Evolutionary conservation across 306 rosid species (phyloP).

Genomic region (Chamaecrista fasciculata): DNA sequence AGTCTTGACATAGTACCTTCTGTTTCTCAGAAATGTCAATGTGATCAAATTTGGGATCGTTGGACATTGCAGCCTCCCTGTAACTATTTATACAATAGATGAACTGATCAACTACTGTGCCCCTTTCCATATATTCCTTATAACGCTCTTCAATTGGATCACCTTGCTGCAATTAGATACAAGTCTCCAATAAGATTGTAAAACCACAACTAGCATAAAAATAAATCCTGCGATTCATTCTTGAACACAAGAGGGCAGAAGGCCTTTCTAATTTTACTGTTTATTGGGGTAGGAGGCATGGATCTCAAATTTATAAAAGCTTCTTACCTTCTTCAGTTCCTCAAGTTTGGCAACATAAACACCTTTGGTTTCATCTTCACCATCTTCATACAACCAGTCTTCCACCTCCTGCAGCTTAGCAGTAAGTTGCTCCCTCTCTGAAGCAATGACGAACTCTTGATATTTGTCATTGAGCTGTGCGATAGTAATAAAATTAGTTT

Average conservation of each 20-base stretch:
- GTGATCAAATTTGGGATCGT: conserved; percentile 81
- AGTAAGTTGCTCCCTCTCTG: conserved; percentile 63
- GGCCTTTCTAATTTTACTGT: neutral
- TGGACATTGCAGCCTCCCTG: conserved; percentile 70
- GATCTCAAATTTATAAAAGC: neutral
- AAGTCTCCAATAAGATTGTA: conserved; percentile 4
- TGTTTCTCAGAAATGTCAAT: conserved; percentile 73
- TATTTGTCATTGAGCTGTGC: conserved; percentile 74
- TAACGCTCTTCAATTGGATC: conserved; percentile 81
- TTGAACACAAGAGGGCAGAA: neutral
- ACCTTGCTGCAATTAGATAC: conserved; percentile 69
- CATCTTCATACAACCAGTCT: conserved; percentile 95
- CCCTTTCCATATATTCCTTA: conserved; percentile 69
- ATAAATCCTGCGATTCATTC: neutral
- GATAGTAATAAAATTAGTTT: conserved; percentile 16
- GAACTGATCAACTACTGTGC: conserved; percentile 55
- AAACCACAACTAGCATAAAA: conserved; percentile 15
- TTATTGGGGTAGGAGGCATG: neutral
- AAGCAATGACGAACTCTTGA: conserved; percentile 65
- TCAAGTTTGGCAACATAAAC: conserved; percentile 87
- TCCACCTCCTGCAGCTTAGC: conserved; percentile 82
- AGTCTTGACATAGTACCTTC: conserved; percentile 46
- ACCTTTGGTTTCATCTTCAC: conserved; percentile 96
- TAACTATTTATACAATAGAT: conserved; percentile 57
- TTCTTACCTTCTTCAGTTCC: conserved; percentile 77